phyloP scores from a whole-genome alignment of 306 rosid species.

The Alnus glutinosa region DNA sequence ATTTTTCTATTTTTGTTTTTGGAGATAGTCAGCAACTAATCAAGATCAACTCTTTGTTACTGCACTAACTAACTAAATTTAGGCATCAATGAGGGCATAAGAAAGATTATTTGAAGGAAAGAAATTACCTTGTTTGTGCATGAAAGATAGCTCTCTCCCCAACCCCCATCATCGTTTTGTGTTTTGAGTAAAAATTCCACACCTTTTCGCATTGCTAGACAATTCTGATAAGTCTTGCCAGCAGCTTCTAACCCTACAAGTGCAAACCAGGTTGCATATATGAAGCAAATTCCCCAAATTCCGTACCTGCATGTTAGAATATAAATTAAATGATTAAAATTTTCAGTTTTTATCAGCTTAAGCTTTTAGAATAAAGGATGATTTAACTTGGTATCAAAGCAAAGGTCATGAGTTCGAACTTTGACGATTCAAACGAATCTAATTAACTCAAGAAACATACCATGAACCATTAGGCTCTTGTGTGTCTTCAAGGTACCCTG shows the following conservation, averaged over 20 bases:
- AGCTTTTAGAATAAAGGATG: no score
- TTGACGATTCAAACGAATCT: neutral
- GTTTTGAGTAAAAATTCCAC: constrained; percentile 33
- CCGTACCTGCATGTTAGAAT: constrained; percentile 31
- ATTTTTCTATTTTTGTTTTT: neutral
- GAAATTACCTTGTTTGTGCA: constrained; percentile 37
- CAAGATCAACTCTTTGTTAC: no score
- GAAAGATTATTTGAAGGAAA: neutral
- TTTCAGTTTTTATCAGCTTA: no score
- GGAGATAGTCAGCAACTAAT: neutral
- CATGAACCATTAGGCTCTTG: constrained; percentile 44
- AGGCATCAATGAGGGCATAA: no score
- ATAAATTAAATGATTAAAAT: no score
- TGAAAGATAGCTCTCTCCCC: constrained; percentile 49
- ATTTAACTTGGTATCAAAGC: no score
- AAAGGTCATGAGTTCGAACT: no score
- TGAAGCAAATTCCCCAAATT: neutral
- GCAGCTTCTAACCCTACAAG: constrained; percentile 58
- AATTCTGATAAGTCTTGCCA: constrained; percentile 51
- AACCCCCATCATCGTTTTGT: constrained; percentile 45
- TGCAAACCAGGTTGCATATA: constrained; percentile 60
- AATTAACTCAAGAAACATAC: constrained; percentile 11
- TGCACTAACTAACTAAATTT: neutral
- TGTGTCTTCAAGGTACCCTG: constrained; percentile 34
- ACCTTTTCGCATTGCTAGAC: constrained; percentile 45